Evolutionary conservation across 2,329 filamentous ascomycete genomes (phyloP), one percentile per base, ranked within the genome.

Genomic region (Cyanodermella asteris): DNA sequence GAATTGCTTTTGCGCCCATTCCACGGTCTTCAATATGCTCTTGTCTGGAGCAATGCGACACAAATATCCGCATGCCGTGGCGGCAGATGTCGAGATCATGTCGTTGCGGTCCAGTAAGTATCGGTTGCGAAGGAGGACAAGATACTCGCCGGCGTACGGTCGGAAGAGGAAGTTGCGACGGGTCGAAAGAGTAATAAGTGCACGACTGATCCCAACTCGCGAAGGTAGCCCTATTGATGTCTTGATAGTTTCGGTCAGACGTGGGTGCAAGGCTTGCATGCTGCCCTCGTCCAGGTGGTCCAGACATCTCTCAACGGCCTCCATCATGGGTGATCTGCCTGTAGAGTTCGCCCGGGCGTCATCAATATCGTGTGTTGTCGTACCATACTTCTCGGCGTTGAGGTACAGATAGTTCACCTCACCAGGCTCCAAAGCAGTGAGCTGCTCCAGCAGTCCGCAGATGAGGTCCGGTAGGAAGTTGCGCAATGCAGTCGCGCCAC

Each of bases 51-150:
- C 62, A 7, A 65, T 40, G 12, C 66, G 67, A 36, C 87, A 61
- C 28, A 94, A 58, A 43, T 94, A 94, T 0, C 84, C 87, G 13
- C 80, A 66, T 3, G 82, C 72, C 26, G 70, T 71, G 12, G 82
- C 84, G 44, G 93, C 97, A 3, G 76, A 76, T 32, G 76, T 73
- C 41, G 75, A 82, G 28, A 93, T 82, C 11, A 90, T 87, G 37
- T 93, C 81, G 41, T 97, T 97, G 34, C 75, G 72, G 44, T 97
- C 87, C 24, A 91, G 61, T 1, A 82, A 66, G n/a, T n/a, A n/a
- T 29, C 82, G 67, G 45, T 78, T 84, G 38, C 80, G 68, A 34
- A 91, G 61, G 7, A 81, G 45, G 34, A 71, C 72, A 25, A 93
- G 55, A 38, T 93, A 81, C 6, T 61, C 57, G 33, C 76, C 66